These are phyloP conservation scores for Schrenkiella parvula DNA, from an alignment of 345 rosid species.

Conservation along the genomic window DNA sequence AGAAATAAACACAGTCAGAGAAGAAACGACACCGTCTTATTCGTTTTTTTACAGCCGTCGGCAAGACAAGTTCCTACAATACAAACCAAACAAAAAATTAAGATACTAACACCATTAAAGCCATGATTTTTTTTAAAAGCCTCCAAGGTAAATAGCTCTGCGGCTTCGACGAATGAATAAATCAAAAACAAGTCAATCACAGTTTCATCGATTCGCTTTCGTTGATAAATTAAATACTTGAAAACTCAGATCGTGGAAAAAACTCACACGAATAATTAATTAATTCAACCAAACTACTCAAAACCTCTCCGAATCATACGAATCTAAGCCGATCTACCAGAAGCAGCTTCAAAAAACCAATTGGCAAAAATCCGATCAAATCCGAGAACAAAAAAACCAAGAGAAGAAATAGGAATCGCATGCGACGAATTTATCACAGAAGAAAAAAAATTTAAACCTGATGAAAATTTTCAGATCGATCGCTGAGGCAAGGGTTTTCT, in stretches of 20 bases:
- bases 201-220: background rate
- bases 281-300: background rate
- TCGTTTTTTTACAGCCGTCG: slow-evolving; percentile 13
- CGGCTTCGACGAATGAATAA: background rate
- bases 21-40: slow-evolving; percentile 10
- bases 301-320: slow-evolving; percentile 2
- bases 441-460: slow-evolving; percentile 9
- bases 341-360: background rate
- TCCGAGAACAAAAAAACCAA: no score
- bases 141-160: background rate
- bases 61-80: slow-evolving; percentile 18
- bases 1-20: slow-evolving; percentile 28
- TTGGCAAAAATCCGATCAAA: background rate
- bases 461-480: slow-evolving; percentile 32
- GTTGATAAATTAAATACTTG: background rate
- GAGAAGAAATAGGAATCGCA: background rate
- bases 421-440: background rate
- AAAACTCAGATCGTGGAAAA: slow-evolving; percentile 17
- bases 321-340: slow-evolving; percentile 34
- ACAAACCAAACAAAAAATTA: background rate
- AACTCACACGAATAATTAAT: background rate
- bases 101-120: background rate
- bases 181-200: slow-evolving; percentile 5
- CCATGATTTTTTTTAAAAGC: background rate
- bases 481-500: slow-evolving; percentile 34